A percentile compares a stretch with the other conserved stretches of the same genome.
phyloP scores from a whole-genome alignment of 2,329 filamentous ascomycete genomes.

The Sclerotinia borealis region DNA sequence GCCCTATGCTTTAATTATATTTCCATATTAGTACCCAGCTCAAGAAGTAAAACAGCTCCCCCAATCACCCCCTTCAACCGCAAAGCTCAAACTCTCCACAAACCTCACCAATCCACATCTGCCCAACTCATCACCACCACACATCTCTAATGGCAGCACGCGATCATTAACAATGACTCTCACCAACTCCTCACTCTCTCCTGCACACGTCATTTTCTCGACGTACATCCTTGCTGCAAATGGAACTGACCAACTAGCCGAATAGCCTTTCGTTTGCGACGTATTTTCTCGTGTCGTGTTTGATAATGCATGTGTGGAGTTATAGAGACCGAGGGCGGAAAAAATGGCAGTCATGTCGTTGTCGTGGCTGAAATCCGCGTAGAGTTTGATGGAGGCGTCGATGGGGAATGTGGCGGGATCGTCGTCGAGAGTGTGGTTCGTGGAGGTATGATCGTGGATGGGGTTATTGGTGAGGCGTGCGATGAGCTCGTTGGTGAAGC shows the following conservation, averaged over 20 bases:
- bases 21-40: neutral
- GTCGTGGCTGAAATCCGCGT: constrained; percentile 90
- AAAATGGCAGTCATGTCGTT: constrained; percentile 77
- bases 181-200: constrained; percentile 61
- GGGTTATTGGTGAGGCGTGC: constrained; percentile 65
- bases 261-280: constrained; percentile 57
- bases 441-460: constrained; percentile 67
- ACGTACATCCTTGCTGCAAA: constrained; percentile 79
- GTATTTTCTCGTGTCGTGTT: constrained; percentile 45
- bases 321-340: constrained; percentile 73
- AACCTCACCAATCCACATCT: constrained; percentile 65
- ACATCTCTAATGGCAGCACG: constrained; percentile 66
- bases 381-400: constrained; percentile 50
- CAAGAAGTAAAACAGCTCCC: constrained; percentile 47
- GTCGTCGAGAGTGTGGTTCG: constrained; percentile 70
- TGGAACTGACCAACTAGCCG: constrained; percentile 72
- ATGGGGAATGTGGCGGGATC: constrained; percentile 68
- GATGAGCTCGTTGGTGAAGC: constrained; percentile 82
- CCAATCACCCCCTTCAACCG: constrained; percentile 67
- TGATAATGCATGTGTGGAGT: constrained; percentile 51
- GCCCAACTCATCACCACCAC: constrained; percentile 62
- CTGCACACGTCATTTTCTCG: constrained; percentile 72
- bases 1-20: neutral
- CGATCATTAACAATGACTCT: constrained; percentile 79
- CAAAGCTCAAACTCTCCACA: constrained; percentile 70